Conservation (phyloP, 768 basidiomycete species). For the Amanita jacksonii region DNA sequence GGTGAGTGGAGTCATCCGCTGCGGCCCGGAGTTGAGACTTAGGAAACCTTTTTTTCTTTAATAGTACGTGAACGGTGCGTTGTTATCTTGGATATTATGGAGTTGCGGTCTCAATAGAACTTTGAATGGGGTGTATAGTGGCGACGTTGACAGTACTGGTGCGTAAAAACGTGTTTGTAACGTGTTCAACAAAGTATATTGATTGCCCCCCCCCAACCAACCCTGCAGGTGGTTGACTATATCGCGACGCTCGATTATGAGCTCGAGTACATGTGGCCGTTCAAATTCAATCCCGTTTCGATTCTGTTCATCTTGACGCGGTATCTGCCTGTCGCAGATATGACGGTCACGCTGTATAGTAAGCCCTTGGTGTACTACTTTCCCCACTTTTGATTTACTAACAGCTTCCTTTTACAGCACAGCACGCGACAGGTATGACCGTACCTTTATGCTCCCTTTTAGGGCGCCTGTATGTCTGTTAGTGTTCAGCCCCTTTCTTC, state of each 20-base stretch:
- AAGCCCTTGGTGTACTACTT: neutral
- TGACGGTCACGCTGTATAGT: constrained; percentile 5
- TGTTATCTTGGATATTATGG: neutral
- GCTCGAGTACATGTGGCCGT: constrained; percentile 6
- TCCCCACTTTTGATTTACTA: neutral
- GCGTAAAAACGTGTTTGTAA: neutral
- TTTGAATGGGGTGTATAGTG: neutral
- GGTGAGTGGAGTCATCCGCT: neutral
- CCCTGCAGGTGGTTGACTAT: constrained; percentile 4
- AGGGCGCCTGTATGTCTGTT: constrained; percentile 2
- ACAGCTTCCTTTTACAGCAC: neutral
- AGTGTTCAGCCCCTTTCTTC: neutral
- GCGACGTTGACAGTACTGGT: constrained; percentile 4
- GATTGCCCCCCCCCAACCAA: neutral
- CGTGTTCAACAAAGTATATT: neutral
- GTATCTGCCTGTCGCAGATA: constrained; percentile 1
- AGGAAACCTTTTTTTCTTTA: neutral
- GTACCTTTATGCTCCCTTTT: neutral
- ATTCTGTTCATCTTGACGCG: constrained; percentile 3
- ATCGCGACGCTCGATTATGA: constrained; percentile 6
- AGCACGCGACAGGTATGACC: constrained; percentile 1
- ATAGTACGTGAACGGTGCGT: constrained; percentile 3
- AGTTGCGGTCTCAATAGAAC: neutral
- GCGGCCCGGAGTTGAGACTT: neutral
- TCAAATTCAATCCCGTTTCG: constrained; percentile 4